These are phyloP conservation scores for Nidularia sp. DNA, from an alignment of 768 basidiomycete species.

Conservation along the genomic window DNA sequence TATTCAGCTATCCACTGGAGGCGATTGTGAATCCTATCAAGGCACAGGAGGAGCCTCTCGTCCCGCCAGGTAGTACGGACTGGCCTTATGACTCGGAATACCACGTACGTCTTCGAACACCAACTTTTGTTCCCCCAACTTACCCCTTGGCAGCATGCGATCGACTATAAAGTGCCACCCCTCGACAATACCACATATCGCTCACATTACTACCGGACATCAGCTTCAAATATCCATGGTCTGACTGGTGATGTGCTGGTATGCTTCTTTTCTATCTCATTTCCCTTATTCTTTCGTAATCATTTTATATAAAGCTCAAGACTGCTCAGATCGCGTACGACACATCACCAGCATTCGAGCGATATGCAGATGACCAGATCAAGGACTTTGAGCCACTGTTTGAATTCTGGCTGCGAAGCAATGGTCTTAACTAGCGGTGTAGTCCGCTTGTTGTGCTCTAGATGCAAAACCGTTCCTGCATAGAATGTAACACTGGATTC, in stretches of 20 bases:
- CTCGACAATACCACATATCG: conserved; percentile 52
- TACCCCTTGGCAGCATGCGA: conserved; percentile 36
- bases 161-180: conserved; percentile 39
- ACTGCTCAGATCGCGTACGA: conserved; percentile 63
- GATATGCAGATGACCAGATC: conserved; percentile 36
- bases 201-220: conserved; percentile 72
- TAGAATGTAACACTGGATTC: no score
- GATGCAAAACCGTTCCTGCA: no score
- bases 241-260: conserved; percentile 78
- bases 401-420: neutral
- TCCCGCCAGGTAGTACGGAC: conserved; percentile 48
- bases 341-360: conserved; percentile 41
- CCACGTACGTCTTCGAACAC: conserved; percentile 45
- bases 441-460: no score
- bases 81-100: conserved; percentile 70
- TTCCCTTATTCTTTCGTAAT: neutral
- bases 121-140: neutral
- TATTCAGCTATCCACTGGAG: conserved; percentile 74
- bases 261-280: neutral
- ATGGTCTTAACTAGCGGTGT: no score
- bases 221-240: conserved; percentile 73
- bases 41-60: conserved; percentile 34
- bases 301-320: conserved; percentile 38
- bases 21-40: conserved; percentile 59
- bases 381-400: conserved; percentile 6